Base-by-base conservation (phyloP, 257 asterid genomes). In the Schizonepeta tenuifolia region DNA sequence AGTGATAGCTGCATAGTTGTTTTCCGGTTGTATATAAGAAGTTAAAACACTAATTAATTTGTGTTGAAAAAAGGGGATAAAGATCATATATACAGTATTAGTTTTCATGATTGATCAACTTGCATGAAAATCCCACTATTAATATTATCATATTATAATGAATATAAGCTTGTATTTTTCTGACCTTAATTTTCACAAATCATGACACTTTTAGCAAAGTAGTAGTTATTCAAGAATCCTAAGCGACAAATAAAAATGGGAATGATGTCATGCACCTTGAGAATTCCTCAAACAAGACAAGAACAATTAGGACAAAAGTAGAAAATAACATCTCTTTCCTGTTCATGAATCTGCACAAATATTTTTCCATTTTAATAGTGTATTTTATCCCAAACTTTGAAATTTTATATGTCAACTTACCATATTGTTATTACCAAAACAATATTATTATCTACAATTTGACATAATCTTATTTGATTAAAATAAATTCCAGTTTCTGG, bases 401-500 rank as follows among this genome's bases (percentile, higher is more conserved):
- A 10, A 36, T 36, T 14, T 4, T 4, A n/a, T 44, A 14, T 9
- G 36, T 22, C 44, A 22, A 6, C 21, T 13, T 5, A 15, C 35
- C 5, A 9, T 5, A 26, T 1, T 9, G 10, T 5, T 26, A 36
- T 11, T 17, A 62, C 38, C 11, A 35, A 38, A 62, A 20, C 51
- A 18, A 38, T 5, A 36, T 61, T 5, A 36, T 61, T 4, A 38
- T 38, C 66, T 60, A 7, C 26, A 60, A n/a, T 1, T 15, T n/a
- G 44, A 6, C 67, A 33, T 0, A 60, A 26, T 7, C 13, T 33
- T 60, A 2, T 70, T 51, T 26, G 13, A 41, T 28, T 1, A 0
- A 24, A n/a, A 20, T 10, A 40, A 66, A 14, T 4, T 59, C 41
- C 75, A 84, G 88, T 84, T 84, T 35, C 53, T 53, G 77, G 89